Conservation (phyloP, 352 stramenopile genomes). For the Blastocystis sp. region DNA sequence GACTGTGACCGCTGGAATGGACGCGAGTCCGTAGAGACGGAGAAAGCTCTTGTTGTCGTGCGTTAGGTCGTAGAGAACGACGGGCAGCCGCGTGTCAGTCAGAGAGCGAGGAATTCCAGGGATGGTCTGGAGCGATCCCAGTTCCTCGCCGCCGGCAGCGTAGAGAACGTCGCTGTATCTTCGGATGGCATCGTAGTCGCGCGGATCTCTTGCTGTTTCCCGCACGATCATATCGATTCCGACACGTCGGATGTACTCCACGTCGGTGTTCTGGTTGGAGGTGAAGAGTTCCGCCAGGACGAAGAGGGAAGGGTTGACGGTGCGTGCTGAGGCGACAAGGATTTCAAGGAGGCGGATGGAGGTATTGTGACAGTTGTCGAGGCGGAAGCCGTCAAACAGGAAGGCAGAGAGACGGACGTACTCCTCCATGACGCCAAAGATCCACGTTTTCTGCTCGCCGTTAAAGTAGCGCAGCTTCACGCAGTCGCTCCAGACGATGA, state of each 20-base stretch:
- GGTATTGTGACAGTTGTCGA: slow-evolving; percentile 59
- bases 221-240: slow-evolving; percentile 58
- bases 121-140: slow-evolving; percentile 19
- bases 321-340: slow-evolving; percentile 30
- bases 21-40: background rate
- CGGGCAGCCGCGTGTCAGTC: slow-evolving; percentile 4
- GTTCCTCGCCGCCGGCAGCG: background rate
- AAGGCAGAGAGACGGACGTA: slow-evolving; percentile 52
- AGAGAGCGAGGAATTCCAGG: slow-evolving; percentile 22
- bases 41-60: slow-evolving; percentile 57
- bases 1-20: slow-evolving; percentile 41
- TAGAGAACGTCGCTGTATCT: slow-evolving; percentile 46
- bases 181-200: background rate
- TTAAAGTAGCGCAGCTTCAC: slow-evolving; percentile 59
- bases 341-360: slow-evolving; percentile 11
- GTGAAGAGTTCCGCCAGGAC: slow-evolving; percentile 59
- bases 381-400: slow-evolving; percentile 57
- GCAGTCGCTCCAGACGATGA: slow-evolving; percentile 60
- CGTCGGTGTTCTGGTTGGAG: slow-evolving; percentile 12
- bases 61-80: slow-evolving; percentile 58
- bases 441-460: background rate
- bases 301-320: slow-evolving; percentile 44
- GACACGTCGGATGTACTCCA: slow-evolving; percentile 53
- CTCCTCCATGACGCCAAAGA: slow-evolving; percentile 36
- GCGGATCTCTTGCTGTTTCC: slow-evolving; percentile 1